Conservation (phyloP, 176 grass and related monocot species). For the Eleusine indica region DNA sequence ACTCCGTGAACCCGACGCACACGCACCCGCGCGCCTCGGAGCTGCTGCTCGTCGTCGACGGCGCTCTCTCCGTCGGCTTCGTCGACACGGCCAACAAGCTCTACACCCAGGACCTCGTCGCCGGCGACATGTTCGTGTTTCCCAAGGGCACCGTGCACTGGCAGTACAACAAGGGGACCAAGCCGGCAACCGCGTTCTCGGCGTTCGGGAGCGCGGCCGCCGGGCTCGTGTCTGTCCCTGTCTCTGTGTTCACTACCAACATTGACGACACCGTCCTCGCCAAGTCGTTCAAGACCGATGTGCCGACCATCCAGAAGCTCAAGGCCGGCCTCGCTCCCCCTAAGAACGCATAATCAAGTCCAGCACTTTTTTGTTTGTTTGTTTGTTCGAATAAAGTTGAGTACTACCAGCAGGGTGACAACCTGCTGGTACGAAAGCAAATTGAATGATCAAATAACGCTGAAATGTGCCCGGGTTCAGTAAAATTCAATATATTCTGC, state of each 20-base stretch:
- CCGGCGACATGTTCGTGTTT: slow-evolving; percentile 7
- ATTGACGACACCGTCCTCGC: not conserved
- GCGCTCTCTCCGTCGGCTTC: slow-evolving; percentile 2
- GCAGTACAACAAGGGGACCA: not conserved
- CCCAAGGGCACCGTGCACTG: not conserved
- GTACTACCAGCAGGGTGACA: not conserved
- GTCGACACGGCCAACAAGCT: not conserved
- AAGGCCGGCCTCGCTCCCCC: not conserved
- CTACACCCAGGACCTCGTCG: not conserved
- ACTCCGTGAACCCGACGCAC: not conserved
- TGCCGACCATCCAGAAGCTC: not conserved
- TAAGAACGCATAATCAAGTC: not conserved
- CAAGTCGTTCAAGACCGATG: not conserved
- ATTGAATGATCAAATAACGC: not conserved
- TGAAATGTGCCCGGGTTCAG: not conserved
- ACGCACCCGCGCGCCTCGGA: not conserved
- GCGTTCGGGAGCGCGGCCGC: slow-evolving; percentile 39
- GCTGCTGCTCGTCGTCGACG: not conserved
- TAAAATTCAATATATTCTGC: not conserved
- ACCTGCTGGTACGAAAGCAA: not conserved
- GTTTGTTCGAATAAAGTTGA: not conserved
- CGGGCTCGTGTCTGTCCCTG: slow-evolving; percentile 5
- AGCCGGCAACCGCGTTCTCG: slow-evolving; percentile 3
- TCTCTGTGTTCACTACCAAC: not conserved
- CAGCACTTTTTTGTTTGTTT: not conserved